Percentiles rank a stretch among this genome's conserved stretches.
phyloP scores from a whole-genome alignment of 2,329 filamentous ascomycete genomes.

The Davidsoniella neocaledoniae region DNA sequence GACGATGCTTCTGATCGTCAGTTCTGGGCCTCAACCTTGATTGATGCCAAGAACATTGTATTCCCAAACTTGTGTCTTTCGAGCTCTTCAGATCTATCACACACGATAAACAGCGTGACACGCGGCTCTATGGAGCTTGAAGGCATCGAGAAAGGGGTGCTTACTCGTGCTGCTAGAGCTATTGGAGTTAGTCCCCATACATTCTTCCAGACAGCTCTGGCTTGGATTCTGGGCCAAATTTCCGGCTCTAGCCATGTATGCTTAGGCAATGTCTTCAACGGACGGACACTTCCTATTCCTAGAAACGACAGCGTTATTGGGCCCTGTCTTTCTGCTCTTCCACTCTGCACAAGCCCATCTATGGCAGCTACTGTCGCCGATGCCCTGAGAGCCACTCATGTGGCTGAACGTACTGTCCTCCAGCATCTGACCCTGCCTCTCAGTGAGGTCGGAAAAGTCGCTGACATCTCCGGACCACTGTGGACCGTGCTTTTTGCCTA shows the following conservation, averaged over 20 bases:
- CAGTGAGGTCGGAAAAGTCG: slow-evolving; percentile 48
- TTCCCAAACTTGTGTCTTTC: no score
- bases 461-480: slow-evolving; percentile 31
- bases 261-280: slow-evolving; percentile 69
- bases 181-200: slow-evolving; percentile 1
- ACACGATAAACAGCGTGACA: no score
- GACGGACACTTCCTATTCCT: slow-evolving; percentile 53
- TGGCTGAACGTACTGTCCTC: slow-evolving; percentile 47
- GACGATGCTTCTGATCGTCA: not conserved
- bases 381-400: slow-evolving; percentile 46
- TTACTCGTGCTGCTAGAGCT: not conserved
- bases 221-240: slow-evolving; percentile 48
- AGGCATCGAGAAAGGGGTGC: not conserved
- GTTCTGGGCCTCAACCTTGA: slow-evolving; percentile 3
- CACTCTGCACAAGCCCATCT: slow-evolving; percentile 46
- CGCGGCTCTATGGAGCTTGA: no score
- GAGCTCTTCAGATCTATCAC: no score
- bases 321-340: slow-evolving; percentile 63
- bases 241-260: slow-evolving; percentile 48
- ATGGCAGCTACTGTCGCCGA: slow-evolving; percentile 36
- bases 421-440: slow-evolving; percentile 47
- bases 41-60: no score
- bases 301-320: slow-evolving; percentile 60
- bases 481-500: slow-evolving; percentile 75
- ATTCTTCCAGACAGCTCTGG: slow-evolving; percentile 57